These are phyloP conservation scores for Decorospora gaudefroyi DNA, from an alignment of 2,329 filamentous ascomycete species.

Conservation along the genomic window DNA sequence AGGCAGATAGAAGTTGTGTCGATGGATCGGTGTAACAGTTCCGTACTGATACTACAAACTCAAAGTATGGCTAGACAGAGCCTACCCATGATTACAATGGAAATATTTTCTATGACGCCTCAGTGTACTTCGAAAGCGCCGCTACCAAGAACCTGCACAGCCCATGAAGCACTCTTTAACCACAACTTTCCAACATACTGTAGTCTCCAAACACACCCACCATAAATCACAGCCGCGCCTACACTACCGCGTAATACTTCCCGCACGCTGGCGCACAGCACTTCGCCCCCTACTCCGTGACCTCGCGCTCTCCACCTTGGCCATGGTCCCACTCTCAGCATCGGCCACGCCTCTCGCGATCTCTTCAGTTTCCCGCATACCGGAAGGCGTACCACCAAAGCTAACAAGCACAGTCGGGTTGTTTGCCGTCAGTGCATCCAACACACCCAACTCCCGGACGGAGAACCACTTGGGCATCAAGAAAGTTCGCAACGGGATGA, in stretches of 20 bases:
- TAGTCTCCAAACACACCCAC: slow-evolving; percentile 4
- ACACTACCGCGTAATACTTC: slow-evolving; percentile 19
- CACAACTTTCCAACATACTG: neutral
- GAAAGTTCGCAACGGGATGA: slow-evolving; percentile 60
- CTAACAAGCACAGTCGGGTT: slow-evolving; percentile 58
- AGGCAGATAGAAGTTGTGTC: no score
- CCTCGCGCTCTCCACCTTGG: slow-evolving; percentile 5
- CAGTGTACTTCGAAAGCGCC: no score
- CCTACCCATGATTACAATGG: no score
- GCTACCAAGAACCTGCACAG: no score
- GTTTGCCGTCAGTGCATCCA: slow-evolving; percentile 59
- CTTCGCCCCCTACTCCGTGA: slow-evolving; percentile 16
- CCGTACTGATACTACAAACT: no score
- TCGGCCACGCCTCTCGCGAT: slow-evolving; percentile 19
- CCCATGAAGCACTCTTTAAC: no score
- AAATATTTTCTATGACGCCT: no score
- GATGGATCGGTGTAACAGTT: no score
- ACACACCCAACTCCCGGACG: slow-evolving; percentile 52
- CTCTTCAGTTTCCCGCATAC: slow-evolving; percentile 18
- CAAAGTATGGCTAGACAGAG: no score
- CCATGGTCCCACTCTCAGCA: slow-evolving; percentile 8
- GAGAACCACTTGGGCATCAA: slow-evolving; percentile 57
- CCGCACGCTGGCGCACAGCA: slow-evolving; percentile 28
- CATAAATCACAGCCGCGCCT: neutral
- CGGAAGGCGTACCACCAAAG: slow-evolving; percentile 54